phyloP scores from a whole-genome alignment of 768 basidiomycete genomes.

The Russula earlei region DNA sequence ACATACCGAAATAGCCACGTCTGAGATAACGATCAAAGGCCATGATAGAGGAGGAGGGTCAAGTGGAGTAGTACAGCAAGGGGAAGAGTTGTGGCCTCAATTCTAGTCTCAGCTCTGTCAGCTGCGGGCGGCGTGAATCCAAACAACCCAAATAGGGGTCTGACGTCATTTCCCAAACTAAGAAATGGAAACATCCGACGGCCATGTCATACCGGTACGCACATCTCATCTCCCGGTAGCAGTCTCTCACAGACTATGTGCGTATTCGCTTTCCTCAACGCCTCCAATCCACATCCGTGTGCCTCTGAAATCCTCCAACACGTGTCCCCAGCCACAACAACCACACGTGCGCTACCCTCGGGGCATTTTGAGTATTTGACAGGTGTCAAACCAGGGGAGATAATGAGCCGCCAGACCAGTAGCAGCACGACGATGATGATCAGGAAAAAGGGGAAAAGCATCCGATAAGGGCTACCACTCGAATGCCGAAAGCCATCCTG shows the following conservation, averaged over 20 bases:
- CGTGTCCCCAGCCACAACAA: conserved; percentile 19
- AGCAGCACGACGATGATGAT: conserved; percentile 19
- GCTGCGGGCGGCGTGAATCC: no score
- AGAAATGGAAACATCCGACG: neutral
- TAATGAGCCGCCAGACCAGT: conserved; percentile 18
- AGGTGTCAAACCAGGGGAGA: conserved; percentile 5
- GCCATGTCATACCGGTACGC: conserved; percentile 7
- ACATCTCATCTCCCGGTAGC: conserved; percentile 17
- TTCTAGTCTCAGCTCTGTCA: no score
- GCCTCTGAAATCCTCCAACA: conserved; percentile 19
- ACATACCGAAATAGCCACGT: conserved; percentile 15
- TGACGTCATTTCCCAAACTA: conserved; percentile 1
- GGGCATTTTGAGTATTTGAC: conserved; percentile 12
- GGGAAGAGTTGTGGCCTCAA: neutral
- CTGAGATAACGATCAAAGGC: neutral
- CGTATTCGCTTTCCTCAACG: conserved; percentile 8
- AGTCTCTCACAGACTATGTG: conserved; percentile 14
- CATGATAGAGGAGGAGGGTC: conserved; percentile 1
- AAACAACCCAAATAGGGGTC: neutral
- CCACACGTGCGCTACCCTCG: conserved; percentile 16
- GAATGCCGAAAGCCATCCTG: conserved; percentile 7
- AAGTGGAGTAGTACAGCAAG: neutral
- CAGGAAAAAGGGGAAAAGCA: conserved; percentile 20
- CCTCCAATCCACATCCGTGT: conserved; percentile 17
- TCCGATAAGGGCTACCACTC: conserved; percentile 16